A percentile compares a stretch with the other conserved stretches of the same genome.
Evolutionary conservation across 2,329 filamentous ascomycete species (phyloP).

Genomic region (Septoria linicola): DNA sequence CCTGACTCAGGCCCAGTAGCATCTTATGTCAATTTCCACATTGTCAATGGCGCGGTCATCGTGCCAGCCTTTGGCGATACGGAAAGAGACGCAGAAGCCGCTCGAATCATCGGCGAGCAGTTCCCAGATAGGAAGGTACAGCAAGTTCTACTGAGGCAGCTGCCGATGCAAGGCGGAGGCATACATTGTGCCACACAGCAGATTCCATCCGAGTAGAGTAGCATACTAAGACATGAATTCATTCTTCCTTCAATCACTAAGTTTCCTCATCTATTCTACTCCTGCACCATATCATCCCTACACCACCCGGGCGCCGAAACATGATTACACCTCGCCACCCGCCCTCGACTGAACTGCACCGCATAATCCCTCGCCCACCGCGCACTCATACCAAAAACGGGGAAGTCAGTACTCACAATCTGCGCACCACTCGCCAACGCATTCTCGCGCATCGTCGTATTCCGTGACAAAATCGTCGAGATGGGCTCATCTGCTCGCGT

Average conservation of each 20-base stretch:
- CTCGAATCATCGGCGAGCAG: conserved; percentile 12
- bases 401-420: conserved; percentile 53
- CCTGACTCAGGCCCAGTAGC: conserved; percentile 12
- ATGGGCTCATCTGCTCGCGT: conserved; percentile 51
- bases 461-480: conserved; percentile 43
- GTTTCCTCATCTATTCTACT: not conserved
- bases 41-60: conserved; percentile 23
- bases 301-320: conserved; percentile 40
- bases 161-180: conserved; percentile 22
- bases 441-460: conserved; percentile 45
- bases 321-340: conserved; percentile 42
- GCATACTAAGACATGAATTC: too few species aligned
- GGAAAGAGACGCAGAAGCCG: conserved; percentile 16
- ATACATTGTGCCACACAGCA: conserved; percentile 25
- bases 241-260: too few species aligned
- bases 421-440: conserved; percentile 52
- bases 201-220: conserved; percentile 10
- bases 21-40: conserved; percentile 23
- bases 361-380: conserved; percentile 52
- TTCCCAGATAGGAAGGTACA: conserved; percentile 20
- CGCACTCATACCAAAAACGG: conserved; percentile 48
- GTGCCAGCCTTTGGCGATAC: conserved; percentile 21
- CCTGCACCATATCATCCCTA: conserved; percentile 33
- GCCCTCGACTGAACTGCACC: conserved; percentile 35
- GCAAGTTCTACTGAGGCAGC: conserved; percentile 20